Percentiles rank a stretch among this genome's conserved stretches.
These are phyloP conservation scores for Cladosporium colombiae DNA, from an alignment of 2,329 filamentous ascomycete species.

Conservation along the genomic window DNA sequence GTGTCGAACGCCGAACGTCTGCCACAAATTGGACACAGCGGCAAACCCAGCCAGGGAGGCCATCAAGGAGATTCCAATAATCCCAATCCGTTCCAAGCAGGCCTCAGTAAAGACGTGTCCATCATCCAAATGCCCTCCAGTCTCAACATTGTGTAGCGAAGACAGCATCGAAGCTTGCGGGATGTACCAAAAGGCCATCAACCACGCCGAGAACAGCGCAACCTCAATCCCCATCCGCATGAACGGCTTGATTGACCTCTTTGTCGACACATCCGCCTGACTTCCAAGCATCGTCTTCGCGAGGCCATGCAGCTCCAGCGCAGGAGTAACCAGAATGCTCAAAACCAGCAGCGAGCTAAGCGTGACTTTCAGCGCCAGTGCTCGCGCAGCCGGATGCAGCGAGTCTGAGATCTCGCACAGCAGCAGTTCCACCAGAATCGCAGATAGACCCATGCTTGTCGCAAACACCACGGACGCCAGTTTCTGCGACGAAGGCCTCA, in stretches of 20 bases:
- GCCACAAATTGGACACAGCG: constrained; percentile 84
- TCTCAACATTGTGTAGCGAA: constrained; percentile 44
- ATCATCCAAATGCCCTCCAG: constrained; percentile 31
- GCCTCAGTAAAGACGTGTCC: constrained; percentile 51
- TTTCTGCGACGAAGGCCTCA: constrained; percentile 36
- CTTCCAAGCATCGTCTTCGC: constrained; percentile 54
- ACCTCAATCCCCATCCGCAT: constrained; percentile 54
- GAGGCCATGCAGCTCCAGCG: constrained; percentile 68
- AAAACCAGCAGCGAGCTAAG: constrained; percentile 71
- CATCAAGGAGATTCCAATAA: constrained; percentile 85
- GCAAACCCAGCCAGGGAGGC: constrained; percentile 86
- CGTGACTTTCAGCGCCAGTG: constrained; percentile 67
- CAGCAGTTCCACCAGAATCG: constrained; percentile 77
- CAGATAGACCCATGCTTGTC: constrained; percentile 72
- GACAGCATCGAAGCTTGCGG: constrained; percentile 39
- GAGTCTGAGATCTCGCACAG: constrained; percentile 81
- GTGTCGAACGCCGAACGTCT: constrained; percentile 69
- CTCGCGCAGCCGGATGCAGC: constrained; percentile 67
- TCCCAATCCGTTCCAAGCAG: constrained; percentile 68
- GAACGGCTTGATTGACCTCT: constrained; percentile 56
- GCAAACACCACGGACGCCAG: constrained; percentile 64
- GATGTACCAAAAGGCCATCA: constrained; percentile 70
- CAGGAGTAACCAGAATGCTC: constrained; percentile 73
- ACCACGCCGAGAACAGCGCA: constrained; percentile 65
- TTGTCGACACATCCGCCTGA: constrained; percentile 59